Percentiles rank a stretch among this genome's conserved stretches.
Conservation (phyloP, 345 rosid genomes). For the Salix brachista region DNA sequence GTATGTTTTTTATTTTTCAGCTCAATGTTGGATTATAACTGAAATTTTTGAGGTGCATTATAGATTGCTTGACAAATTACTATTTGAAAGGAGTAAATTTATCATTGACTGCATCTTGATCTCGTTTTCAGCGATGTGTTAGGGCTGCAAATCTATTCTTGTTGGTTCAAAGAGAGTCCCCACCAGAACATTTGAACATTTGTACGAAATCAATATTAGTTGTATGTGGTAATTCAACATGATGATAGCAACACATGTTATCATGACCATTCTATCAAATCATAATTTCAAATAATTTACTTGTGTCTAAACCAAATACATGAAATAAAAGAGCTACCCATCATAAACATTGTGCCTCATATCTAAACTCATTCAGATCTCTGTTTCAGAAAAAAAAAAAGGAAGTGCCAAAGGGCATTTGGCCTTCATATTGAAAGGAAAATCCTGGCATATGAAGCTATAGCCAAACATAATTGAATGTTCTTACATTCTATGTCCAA, state of each 20-base stretch:
- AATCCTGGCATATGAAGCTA: neutral
- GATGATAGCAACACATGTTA: neutral
- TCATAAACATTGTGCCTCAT: no score
- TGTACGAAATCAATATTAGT: neutral
- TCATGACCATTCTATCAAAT: neutral
- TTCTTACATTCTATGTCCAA: neutral
- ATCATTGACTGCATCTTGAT: neutral
- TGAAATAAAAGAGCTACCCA: no score
- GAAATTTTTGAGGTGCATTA: neutral
- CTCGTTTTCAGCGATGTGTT: neutral
- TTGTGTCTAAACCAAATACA: neutral
- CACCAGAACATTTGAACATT: neutral
- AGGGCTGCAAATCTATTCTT: neutral
- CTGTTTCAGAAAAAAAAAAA: neutral
- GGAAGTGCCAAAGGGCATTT: neutral
- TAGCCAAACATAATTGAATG: neutral
- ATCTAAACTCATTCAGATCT: neutral
- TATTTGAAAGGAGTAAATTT: neutral
- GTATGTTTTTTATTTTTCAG: constrained; percentile 39
- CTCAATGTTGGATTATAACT: neutral
- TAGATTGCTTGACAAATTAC: neutral
- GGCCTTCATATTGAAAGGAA: neutral
- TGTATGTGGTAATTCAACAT: neutral
- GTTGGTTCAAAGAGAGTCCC: neutral
- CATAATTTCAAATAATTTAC: neutral